Base-by-base conservation (phyloP, 2,329 filamentous ascomycete species). In the Verticillium isaacii region DNA sequence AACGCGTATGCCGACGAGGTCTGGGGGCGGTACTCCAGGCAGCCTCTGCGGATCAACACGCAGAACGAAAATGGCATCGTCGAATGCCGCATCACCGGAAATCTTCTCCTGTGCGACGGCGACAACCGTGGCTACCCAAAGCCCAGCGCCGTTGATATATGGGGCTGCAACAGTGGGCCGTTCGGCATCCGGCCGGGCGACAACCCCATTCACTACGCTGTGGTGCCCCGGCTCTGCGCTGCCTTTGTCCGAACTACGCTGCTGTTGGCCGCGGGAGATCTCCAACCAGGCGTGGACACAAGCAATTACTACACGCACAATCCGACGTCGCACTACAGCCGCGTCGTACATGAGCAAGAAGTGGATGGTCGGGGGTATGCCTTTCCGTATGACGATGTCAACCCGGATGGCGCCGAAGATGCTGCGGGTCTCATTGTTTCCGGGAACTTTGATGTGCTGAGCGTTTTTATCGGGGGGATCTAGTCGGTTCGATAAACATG, bases 331-430 rank as follows among this genome's bases (percentile, higher is more conserved):
- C 86, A 89, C 69, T 90, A 88, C 69, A 76, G 83, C 34, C 77
- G 84, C 9, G 77, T 89, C 45, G 79, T 90, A 2, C 88, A 90
- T 71, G 72, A 79, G 41, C 78, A 84, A 58, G 85, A 88, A 73
- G 69, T 80, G 5, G 85, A 89, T 69, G 81, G 81, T 1, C 75
- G 78, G 55, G 88, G 88, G 0, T 90, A 90, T 69, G 83, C 85
- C 0, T 90, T 89, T 68, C 80, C 88, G 0, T 90, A 89, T 66
- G 88, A 90, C 68, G 88, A 90, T 69, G 87, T 90, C 19, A 83
- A 85, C 60, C 82, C 85, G 0, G 76, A 79, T 63, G 84, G 80
- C 19, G 78, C 80, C 32, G 75, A 79, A 65, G 84, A 89, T 69
- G 82, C 83, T 3, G 76, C 76, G 1, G 76, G 74, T 0, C 63